phyloP scores from a whole-genome alignment of 2,329 filamentous ascomycete genomes.

The Chaetothyriales sp. region DNA sequence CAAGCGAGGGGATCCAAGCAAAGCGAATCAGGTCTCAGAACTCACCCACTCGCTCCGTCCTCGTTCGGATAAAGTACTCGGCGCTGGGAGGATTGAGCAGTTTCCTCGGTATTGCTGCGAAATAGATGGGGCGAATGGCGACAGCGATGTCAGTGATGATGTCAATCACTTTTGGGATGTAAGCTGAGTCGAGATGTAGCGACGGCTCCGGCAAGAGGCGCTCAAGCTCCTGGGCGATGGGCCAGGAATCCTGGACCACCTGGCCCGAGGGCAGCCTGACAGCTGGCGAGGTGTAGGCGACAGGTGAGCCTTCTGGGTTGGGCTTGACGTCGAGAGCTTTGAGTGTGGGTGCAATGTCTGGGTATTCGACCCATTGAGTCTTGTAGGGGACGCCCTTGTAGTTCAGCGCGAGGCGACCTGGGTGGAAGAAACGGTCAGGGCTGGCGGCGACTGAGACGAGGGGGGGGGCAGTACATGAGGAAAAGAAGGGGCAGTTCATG shows the following conservation, averaged over 20 bases:
- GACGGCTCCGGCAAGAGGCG: conserved; percentile 43
- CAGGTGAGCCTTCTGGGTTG: background rate
- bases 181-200: conserved; percentile 43
- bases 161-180: conserved; percentile 33
- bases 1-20: too few species aligned
- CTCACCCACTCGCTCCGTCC: conserved; percentile 24
- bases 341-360: conserved; percentile 46
- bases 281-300: background rate
- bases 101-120: conserved; percentile 36
- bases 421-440: background rate
- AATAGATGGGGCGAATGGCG: conserved; percentile 29
- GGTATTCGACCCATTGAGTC: conserved; percentile 58
- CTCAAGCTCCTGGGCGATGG: conserved; percentile 49
- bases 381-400: conserved; percentile 54
- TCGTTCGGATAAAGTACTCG: conserved; percentile 44
- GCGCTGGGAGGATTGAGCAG: conserved; percentile 40
- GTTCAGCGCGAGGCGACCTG: conserved; percentile 53
- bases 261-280: conserved; percentile 39
- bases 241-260: conserved; percentile 50
- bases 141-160: conserved; percentile 24
- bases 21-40: background rate
- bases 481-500: too few species aligned
- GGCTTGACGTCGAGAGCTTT: background rate
- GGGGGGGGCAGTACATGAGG: too few species aligned
- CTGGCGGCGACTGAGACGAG: too few species aligned